Base-by-base conservation (phyloP, 371 early-diverging fungal genomes). In the Fennellomyces sp. region DNA sequence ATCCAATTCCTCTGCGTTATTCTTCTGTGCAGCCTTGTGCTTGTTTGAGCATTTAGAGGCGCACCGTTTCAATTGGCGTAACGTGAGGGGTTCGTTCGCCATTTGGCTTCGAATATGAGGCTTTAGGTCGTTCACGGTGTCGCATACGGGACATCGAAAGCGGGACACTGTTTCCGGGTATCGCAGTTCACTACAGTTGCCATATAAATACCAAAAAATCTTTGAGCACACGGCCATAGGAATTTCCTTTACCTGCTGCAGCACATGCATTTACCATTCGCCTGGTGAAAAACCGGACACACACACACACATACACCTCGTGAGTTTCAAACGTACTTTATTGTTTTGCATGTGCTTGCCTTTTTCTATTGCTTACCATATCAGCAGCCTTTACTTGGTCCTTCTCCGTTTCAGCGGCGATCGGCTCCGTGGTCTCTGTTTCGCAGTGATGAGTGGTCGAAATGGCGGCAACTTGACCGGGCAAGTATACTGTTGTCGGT, bases 91-190 rank as follows among this genome's bases (percentile, higher is more conserved):
- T 31, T 67, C 65, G 33, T 62, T 59, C n/a, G 55, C 12, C 19
- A 49, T 25, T 49, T 65, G 66, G 10, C 68, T 50, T 35, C 69
- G 71, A 33, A 72, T 51, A 55, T 71, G 70, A 6, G 81, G 78
- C 42, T 83, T 81, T 25, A 92, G 64, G 55, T 93, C 91, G 67
- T 93, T 93, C 53, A 93, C 78, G 0, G 94, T 93, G 53, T 93
- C 91, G 76, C 96, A 96, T n/a, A 92, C 90, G 12, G 93, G 91
- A 73, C 96, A 96, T 55, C 91, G 85, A 65, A 94, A 95, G 63
- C 90, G 86, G 38, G 87, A 64, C 29, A 90, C 90, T 0, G 76
- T 67, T 23, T 71, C 70, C 0, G 92, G 93, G 55, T 88, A 91
- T 36, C 85, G 78, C 23, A 94, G 81, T 55, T 91, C 84, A 63